These are phyloP conservation scores for Vanrija humicola DNA, from an alignment of 1,284 basidiomycete species.

Conservation along the genomic window DNA sequence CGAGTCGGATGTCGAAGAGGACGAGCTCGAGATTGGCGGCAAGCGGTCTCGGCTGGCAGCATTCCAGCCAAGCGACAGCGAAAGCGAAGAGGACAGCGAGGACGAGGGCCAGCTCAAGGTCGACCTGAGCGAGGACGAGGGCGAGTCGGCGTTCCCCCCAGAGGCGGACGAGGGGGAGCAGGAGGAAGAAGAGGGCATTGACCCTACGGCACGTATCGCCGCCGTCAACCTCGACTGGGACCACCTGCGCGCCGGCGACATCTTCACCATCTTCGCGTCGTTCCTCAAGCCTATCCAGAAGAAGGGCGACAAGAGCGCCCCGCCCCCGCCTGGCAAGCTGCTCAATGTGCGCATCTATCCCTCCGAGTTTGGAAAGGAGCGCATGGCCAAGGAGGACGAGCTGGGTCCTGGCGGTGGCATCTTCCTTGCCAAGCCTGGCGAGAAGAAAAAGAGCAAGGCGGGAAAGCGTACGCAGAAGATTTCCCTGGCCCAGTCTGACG, in stretches of 20 bases:
- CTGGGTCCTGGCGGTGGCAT: slow-evolving; percentile 87
- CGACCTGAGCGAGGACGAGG: slow-evolving; percentile 61
- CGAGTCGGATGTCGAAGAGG: slow-evolving; percentile 45
- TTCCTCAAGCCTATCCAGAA: slow-evolving; percentile 55
- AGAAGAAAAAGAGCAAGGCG: slow-evolving; percentile 18
- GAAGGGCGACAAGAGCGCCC: slow-evolving; percentile 32
- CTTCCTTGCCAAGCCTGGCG: slow-evolving; percentile 52
- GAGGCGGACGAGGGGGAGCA: slow-evolving; percentile 43
- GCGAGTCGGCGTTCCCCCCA: slow-evolving; percentile 49
- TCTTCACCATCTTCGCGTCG: slow-evolving; percentile 91
- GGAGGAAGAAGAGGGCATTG: slow-evolving; percentile 37
- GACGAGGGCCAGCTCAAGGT: slow-evolving; percentile 51
- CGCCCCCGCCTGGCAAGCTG: slow-evolving; percentile 58
- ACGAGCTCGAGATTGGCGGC: slow-evolving; percentile 53
- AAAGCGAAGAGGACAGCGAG: slow-evolving; percentile 33
- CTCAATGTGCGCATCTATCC: slow-evolving; percentile 80
- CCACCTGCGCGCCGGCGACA: slow-evolving; percentile 80
- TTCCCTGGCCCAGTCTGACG: slow-evolving; percentile 10
- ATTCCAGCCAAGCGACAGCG: slow-evolving; percentile 31
- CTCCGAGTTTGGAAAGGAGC: slow-evolving; percentile 86
- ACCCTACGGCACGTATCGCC: slow-evolving; percentile 69
- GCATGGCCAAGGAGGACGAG: slow-evolving; percentile 79
- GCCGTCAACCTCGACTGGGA: slow-evolving; percentile 99
- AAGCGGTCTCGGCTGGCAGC: slow-evolving; percentile 55
- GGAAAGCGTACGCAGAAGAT: slow-evolving; percentile 15